Evolutionary conservation across 1,284 basidiomycete genomes (phyloP).

Genomic region (Stygiomarasmius scandens): DNA sequence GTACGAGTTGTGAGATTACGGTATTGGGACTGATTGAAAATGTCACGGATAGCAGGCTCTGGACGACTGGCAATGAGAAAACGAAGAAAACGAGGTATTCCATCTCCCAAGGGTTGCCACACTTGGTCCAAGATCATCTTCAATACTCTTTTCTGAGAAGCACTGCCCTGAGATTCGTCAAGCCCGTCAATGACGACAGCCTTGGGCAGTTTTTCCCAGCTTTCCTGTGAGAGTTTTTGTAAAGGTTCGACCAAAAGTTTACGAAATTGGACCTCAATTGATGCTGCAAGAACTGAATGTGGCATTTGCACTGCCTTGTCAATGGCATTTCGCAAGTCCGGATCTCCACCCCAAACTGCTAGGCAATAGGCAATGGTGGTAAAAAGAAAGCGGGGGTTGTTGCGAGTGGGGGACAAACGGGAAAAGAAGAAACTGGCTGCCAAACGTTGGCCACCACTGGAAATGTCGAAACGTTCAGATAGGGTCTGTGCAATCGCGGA

Average conservation of each 20-base stretch:
- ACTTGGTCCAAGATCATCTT: background rate
- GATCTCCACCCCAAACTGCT: background rate
- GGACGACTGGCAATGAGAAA: slow-evolving; percentile 7
- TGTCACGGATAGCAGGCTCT: slow-evolving; percentile 5
- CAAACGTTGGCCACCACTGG: slow-evolving; percentile 5
- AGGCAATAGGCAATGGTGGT: slow-evolving; percentile 7
- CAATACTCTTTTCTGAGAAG: background rate
- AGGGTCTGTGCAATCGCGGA: slow-evolving; percentile 22
- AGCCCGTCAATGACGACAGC: slow-evolving; percentile 5
- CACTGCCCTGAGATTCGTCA: background rate
- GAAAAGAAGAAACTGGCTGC: slow-evolving; percentile 23
- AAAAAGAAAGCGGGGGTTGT: slow-evolving; percentile 3
- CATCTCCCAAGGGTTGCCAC: background rate
- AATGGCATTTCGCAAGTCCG: no score
- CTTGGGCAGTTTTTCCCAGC: background rate
- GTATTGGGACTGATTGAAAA: no score
- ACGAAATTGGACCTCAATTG: slow-evolving; percentile 1
- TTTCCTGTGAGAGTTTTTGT: no score
- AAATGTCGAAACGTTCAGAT: slow-evolving; percentile 5
- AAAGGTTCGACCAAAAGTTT: slow-evolving; percentile 1
- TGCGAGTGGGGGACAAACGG: background rate
- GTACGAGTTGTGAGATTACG: no score
- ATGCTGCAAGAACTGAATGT: background rate
- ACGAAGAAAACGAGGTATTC: background rate
- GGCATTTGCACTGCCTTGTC: background rate